Percentiles rank a stretch among this genome's conserved stretches.
Evolutionary conservation across 352 stramenopile species (phyloP).

Genomic region (Thalassiosira exigua): DNA sequence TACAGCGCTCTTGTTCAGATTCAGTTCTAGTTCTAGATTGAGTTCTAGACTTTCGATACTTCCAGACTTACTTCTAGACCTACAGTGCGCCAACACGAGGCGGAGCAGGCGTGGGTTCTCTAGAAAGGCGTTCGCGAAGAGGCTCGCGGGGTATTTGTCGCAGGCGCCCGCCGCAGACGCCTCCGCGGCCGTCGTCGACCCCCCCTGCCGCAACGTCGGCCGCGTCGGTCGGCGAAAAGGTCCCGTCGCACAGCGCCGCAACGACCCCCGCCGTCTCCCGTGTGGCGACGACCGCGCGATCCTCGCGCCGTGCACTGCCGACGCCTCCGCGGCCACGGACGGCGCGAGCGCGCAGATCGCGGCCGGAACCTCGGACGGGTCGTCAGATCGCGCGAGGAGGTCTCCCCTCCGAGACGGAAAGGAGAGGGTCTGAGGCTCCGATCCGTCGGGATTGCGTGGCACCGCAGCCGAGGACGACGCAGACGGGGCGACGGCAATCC

Average conservation of each 20-base stretch:
- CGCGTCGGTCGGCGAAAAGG: conserved; percentile 64
- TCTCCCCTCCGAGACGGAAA: conserved; percentile 9
- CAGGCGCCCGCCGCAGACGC: conserved; percentile 21
- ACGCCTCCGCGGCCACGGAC: conserved; percentile 65
- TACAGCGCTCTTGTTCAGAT: too few species aligned
- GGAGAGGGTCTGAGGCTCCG: conserved; percentile 45
- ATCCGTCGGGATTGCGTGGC: conserved; percentile 50
- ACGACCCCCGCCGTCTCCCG: conserved; percentile 81
- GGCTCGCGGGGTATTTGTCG: conserved; percentile 76
- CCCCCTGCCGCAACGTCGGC: conserved; percentile 53
- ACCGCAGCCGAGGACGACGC: conserved; percentile 26
- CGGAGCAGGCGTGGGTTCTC: conserved; percentile 82
- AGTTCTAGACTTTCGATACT: too few species aligned
- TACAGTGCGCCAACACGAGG: conserved; percentile 81
- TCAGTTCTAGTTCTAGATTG: too few species aligned
- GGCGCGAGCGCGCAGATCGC: conserved; percentile 81
- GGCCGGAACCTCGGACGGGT: conserved; percentile 76
- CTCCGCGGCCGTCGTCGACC: not conserved
- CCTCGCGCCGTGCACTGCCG: conserved; percentile 67
- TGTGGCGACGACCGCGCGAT: conserved; percentile 69
- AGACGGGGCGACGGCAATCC: conserved; percentile 61
- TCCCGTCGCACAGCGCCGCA: conserved; percentile 79
- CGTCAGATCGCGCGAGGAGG: conserved; percentile 49
- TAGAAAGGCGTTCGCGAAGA: conserved; percentile 82
- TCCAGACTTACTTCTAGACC: too few species aligned